These are phyloP conservation scores for Geotrichum candidum DNA, from an alignment of 1,139 yeast species.

Conservation along the genomic window DNA sequence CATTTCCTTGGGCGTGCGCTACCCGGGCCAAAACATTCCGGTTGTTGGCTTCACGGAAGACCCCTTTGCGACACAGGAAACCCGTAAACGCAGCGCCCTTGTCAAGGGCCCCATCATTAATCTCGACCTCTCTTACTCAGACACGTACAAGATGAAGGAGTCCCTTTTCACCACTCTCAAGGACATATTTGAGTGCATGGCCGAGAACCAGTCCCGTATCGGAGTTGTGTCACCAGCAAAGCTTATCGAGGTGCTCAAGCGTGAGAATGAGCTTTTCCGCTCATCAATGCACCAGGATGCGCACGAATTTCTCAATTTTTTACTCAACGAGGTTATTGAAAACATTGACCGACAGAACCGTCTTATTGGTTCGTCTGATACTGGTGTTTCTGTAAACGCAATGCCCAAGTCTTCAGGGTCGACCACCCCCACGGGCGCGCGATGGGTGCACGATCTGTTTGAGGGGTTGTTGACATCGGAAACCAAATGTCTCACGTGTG, in stretches of 20 bases:
- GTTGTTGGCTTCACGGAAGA: constrained; percentile 46
- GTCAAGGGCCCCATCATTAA: constrained; percentile 79
- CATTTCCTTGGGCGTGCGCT: constrained; percentile 30
- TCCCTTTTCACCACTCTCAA: constrained; percentile 68
- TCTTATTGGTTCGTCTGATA: constrained; percentile 17
- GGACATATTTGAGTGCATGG: constrained; percentile 79
- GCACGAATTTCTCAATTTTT: constrained; percentile 86
- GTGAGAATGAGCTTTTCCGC: constrained; percentile 76
- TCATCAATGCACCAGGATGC: constrained; percentile 98
- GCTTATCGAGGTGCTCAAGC: constrained; percentile 68
- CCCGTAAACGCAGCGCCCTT: constrained; percentile 73
- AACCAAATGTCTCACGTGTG: constrained; percentile 87
- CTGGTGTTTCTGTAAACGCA: constrained; percentile 9
- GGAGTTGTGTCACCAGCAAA: constrained; percentile 83
- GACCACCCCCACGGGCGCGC: constrained; percentile 28
- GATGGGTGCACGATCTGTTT: constrained; percentile 66
- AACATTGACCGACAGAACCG: constrained; percentile 40
- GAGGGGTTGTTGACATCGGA: constrained; percentile 84
- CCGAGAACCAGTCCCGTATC: constrained; percentile 58
- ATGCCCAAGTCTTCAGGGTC: constrained; percentile 30
- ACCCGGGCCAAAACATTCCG: constrained; percentile 39
- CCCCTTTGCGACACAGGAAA: constrained; percentile 60
- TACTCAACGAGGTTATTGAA: constrained; percentile 78
- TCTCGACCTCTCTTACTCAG: constrained; percentile 56
- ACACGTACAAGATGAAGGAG: constrained; percentile 46